phyloP scores from a whole-genome alignment of 345 rosid species.

The Pistacia integerrima region DNA sequence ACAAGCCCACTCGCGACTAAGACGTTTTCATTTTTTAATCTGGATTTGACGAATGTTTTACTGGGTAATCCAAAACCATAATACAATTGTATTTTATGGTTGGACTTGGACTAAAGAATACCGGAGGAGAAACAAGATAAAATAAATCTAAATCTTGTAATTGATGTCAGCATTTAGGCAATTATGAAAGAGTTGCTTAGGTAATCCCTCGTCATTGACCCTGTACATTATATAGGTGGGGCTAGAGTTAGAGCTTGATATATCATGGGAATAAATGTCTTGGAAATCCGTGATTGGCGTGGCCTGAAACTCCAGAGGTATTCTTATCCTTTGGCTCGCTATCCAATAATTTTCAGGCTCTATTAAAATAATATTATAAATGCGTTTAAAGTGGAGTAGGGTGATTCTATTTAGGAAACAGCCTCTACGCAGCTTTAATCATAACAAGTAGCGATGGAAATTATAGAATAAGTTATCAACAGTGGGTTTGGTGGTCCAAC shows the following conservation, averaged over 20 bases:
- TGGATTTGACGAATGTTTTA: background rate
- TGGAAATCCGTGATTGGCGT: background rate
- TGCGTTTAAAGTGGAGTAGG: background rate
- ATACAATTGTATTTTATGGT: too few relatives aligned
- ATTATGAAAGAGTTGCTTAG: background rate
- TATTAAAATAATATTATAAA: background rate
- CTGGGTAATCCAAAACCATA: background rate
- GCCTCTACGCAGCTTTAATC: background rate
- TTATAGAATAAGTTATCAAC: background rate
- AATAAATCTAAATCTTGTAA: too few relatives aligned
- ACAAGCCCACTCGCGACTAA: background rate
- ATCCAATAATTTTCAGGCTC: background rate
- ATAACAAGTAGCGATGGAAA: too few relatives aligned
- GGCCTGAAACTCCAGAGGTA: background rate
- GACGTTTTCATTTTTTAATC: background rate
- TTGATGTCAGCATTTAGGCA: background rate
- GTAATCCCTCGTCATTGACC: background rate
- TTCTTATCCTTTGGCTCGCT: background rate
- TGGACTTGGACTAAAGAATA: too few relatives aligned
- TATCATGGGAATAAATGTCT: too few relatives aligned
- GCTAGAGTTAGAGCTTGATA: too few relatives aligned
- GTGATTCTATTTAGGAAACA: background rate
- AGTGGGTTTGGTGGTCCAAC: constrained; percentile 20
- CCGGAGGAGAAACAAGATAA: too few relatives aligned
- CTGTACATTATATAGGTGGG: too few relatives aligned